These are phyloP conservation scores for Priceomyces haplophilus DNA, from an alignment of 805 yeast species.

Conservation along the genomic window DNA sequence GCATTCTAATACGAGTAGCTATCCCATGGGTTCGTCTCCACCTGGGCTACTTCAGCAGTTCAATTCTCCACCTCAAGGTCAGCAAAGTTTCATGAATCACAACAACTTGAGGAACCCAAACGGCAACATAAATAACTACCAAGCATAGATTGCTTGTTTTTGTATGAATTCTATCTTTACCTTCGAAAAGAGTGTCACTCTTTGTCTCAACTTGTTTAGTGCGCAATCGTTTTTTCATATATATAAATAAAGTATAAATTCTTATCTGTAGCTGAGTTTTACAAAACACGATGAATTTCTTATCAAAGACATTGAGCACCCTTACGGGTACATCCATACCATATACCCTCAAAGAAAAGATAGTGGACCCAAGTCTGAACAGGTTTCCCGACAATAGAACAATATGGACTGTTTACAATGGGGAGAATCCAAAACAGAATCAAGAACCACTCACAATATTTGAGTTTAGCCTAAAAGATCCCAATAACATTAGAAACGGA, in stretches of 20 bases:
- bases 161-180: neutral
- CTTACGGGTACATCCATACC: constrained; percentile 60
- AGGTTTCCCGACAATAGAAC: constrained; percentile 26
- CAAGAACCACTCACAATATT: constrained; percentile 58
- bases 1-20: neutral
- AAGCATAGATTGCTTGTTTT: constrained; percentile 1
- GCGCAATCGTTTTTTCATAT: neutral
- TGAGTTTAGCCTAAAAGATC: constrained; percentile 51
- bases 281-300: constrained; percentile 53
- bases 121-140: constrained; percentile 3
- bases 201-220: constrained; percentile 1
- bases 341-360: constrained; percentile 48
- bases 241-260: neutral
- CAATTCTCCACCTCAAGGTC: constrained; percentile 1
- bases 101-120: constrained; percentile 1
- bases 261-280: neutral
- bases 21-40: neutral
- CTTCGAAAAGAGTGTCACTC: neutral
- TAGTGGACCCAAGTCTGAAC: constrained; percentile 24
- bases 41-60: neutral
- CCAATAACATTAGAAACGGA: constrained; percentile 24
- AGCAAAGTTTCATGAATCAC: constrained; percentile 1
- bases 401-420: constrained; percentile 66
- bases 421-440: constrained; percentile 51
- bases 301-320: constrained; percentile 59